Conservation (phyloP, 257 asterid species). For the Penstemon eatonii region DNA sequence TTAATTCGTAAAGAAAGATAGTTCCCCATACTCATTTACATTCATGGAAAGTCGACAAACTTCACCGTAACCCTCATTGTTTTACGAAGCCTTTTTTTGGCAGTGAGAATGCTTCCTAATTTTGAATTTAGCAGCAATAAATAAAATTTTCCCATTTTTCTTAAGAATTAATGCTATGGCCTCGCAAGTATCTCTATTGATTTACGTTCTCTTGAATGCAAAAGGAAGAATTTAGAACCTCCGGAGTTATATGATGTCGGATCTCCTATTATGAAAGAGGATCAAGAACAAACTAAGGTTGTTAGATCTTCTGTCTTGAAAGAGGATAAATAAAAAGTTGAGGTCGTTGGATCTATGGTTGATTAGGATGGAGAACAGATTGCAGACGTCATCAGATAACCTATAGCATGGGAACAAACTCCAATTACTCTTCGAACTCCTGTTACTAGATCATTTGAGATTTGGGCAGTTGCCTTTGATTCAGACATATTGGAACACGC, state of each 20-base stretch:
- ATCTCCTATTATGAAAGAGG: constrained; percentile 25
- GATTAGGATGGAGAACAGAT: not conserved
- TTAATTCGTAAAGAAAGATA: constrained; percentile 47
- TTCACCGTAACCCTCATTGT: constrained; percentile 43
- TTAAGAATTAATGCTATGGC: constrained; percentile 4
- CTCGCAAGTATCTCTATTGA: constrained; percentile 46
- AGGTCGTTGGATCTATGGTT: too few relatives aligned
- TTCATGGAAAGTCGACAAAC: constrained; percentile 53
- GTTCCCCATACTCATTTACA: constrained; percentile 45
- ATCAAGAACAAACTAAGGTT: too few relatives aligned
- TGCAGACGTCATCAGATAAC: constrained; percentile 23
- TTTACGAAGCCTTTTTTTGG: constrained; percentile 60
- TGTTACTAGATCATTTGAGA: constrained; percentile 49
- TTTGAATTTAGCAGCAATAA: constrained; percentile 14
- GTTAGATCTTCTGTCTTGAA: too few relatives aligned
- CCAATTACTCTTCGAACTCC: constrained; percentile 73
- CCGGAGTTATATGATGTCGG: constrained; percentile 12
- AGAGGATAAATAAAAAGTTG: too few relatives aligned
- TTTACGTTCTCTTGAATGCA: constrained; percentile 28
- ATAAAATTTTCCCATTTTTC: constrained; percentile 10
- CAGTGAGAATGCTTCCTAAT: constrained; percentile 42
- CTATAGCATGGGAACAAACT: constrained; percentile 30
- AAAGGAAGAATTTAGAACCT: constrained; percentile 4
- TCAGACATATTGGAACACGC: constrained; percentile 37
- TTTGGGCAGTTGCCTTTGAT: constrained; percentile 32